Base-by-base conservation (phyloP, 75 land plant species). In the Sequoia sempervirens region DNA sequence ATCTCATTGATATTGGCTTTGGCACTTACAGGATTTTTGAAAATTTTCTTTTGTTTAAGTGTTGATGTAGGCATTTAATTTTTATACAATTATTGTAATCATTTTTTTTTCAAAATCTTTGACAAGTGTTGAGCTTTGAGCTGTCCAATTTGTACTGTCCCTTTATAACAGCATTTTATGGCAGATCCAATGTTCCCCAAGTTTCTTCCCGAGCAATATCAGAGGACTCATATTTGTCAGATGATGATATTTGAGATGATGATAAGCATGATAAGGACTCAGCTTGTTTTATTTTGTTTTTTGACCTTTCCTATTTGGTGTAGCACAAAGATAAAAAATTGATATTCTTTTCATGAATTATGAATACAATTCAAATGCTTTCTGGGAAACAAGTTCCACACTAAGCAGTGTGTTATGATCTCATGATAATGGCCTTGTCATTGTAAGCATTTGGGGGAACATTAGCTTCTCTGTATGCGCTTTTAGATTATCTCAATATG, bases 21-120 rank as follows among this genome's bases (percentile, higher is more conserved):
- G 80, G 80, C 80, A 78, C 80, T 78, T 78, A 0, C 18, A 41
- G 5, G 12, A 78, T 78, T 43, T 45, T 40, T 43, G 28, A 45
- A 11, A 78, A 8, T 78, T 20, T 43, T n/a, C 80, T 78, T 43
- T 26, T 78, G 45, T 78, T 78, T 43, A 78, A 78, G 47, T 26
- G 80, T 45, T 43, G 52, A 26, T 43, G 11, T 75, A 75, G 80
- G 30, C 80, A 78, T 78, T 78, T 78, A 45, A 43, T 11, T 78
- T 78, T 78, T 13, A 78, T 45, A 45, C 45, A 78, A 26, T 78
- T 37, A 37, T 78, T 38, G 40, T 37, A 78, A 78, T 23, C 50
- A 26, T 6, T 11, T 37, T 78, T 40, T 45, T n/a, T 45, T 11
- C 26, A 47, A 47, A 78, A 78, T 45, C 46, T 43, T 45, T 78